Evolutionary conservation across 2,329 filamentous ascomycete genomes (phyloP), one percentile per base, ranked within the genome.

Genomic region (Sarocladium strictum): DNA sequence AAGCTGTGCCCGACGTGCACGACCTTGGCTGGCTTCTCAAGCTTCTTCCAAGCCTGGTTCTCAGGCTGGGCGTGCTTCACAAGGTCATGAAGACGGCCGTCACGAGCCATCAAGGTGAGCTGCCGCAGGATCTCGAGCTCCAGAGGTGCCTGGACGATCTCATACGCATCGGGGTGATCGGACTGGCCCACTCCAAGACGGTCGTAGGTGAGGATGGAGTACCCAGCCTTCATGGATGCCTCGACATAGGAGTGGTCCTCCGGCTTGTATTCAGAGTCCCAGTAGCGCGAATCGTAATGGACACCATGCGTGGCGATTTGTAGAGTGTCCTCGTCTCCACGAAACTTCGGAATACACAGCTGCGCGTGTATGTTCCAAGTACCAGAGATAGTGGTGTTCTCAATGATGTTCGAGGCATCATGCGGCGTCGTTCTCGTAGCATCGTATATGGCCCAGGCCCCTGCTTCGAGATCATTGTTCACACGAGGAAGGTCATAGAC

Each of bases 1-100:
- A 79, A 84, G 2, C 74, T 78, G 67, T 84, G 80, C 15, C 81
- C 81, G 17, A 82, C 75, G 61, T 84, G 79, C 17, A 83, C 68
- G 52, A 81, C 67, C 62, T 76, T 73, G 37, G 29, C 32, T 15
- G 47, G 11, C 27, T 29, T 32, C n/a, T 15, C 15, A 7, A 37
- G 14, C 14, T n/a, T 24, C 43, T 57, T 15, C 54, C 51, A 43
- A 4, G n/a, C 11, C 6, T 23, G 17, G 40, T 23, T 17, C 5
- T 43, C 7, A 9, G 40, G n/a, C 40, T 21, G 7, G 12, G 35
- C 17, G 9, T 38, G 12, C 43, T 47, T 17, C 57, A 59, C 33
- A 53, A 57, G 55, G 38, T 49, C 54, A 38, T 63, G 56, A 6
- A 73, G 57, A 10, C 57, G 60, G 23, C 70, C 71, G 29, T 64